Evolutionary conservation across 2,329 filamentous ascomycete species (phyloP), one percentile per base, ranked within the genome.

Genomic region (Huntiella bhutanensis): DNA sequence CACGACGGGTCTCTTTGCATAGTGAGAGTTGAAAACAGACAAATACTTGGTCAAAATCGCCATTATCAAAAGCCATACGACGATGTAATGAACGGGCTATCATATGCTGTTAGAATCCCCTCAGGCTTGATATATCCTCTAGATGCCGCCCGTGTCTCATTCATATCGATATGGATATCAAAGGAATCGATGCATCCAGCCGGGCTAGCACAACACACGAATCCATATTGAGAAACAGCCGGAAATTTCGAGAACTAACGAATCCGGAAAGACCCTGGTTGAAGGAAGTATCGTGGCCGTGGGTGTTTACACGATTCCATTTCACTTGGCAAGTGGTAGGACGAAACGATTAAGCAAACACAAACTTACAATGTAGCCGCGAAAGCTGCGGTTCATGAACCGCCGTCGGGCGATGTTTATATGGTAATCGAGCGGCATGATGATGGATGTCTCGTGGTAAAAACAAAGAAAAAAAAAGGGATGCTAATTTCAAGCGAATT

Each of bases 1-100:
- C 57, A 98, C 75, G 37, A 98, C 83, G 82, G 59, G 49, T 19
- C 6, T 28, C 32, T 36, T 42, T 3, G 40, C 44, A 37, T 44
- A 45, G 36, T 47, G 32, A 16, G 37, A 34, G 37, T 44, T 46
- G 19, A 49, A 47, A 19, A 47, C 11, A 36, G 13, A 10, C 3
- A 49, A 22, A 22, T 33, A 33, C 13, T 37, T 13, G 15, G 40
- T 42, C 40, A 49, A 4, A 16, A 43, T 43, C 15, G 35, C 36
- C 48, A 49, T 49, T 35, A 42, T 34, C 35, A 47, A 17, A 13
- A 47, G 28, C 44, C 44, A 46, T 35, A 45, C 41, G 15, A 46
- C 16, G 13, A 47, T 17, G 10, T 43, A 49, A 33, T 49, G 44
- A 15, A 46, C 12, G n/a, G 48, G 48, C 48, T 49, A n/a, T 37